A percentile compares a stretch with the other conserved stretches of the same genome.
phyloP scores from a whole-genome alignment of 495 filamentous ascomycete genomes.

The Penicillium waksmanii region DNA sequence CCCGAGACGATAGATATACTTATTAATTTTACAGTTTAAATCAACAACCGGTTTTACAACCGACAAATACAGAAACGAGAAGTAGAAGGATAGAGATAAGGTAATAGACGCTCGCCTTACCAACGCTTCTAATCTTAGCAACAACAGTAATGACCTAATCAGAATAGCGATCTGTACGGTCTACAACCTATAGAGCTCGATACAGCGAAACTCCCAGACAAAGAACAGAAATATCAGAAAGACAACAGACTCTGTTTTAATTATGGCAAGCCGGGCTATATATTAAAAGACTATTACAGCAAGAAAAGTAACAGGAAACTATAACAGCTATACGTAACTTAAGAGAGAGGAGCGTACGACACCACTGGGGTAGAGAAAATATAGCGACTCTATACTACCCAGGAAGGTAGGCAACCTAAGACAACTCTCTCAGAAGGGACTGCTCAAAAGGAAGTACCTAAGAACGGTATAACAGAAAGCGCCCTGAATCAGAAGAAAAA shows the following conservation, averaged over 20 bases:
- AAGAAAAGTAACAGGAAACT: neutral
- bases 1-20: too few relatives aligned
- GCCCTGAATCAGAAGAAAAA: too few relatives aligned
- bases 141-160: neutral
- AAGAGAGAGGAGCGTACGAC: neutral
- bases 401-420: neutral
- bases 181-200: slow-evolving; percentile 4
- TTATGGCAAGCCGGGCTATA: neutral
- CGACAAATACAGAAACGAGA: too few relatives aligned
- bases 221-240: neutral
- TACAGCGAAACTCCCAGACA: neutral
- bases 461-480: neutral
- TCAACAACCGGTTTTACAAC: too few relatives aligned
- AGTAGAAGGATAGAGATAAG: neutral
- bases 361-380: neutral
- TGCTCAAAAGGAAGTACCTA: too few relatives aligned
- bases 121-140: too few relatives aligned
- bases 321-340: neutral
- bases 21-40: too few relatives aligned
- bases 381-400: neutral
- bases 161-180: neutral
- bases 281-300: neutral
- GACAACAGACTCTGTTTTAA: neutral
- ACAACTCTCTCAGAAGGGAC: neutral
- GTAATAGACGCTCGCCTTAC: neutral